A percentile compares a stretch with the other conserved stretches of the same genome.
phyloP scores from a whole-genome alignment of 306 rosid species.

The Castanea sativa region DNA sequence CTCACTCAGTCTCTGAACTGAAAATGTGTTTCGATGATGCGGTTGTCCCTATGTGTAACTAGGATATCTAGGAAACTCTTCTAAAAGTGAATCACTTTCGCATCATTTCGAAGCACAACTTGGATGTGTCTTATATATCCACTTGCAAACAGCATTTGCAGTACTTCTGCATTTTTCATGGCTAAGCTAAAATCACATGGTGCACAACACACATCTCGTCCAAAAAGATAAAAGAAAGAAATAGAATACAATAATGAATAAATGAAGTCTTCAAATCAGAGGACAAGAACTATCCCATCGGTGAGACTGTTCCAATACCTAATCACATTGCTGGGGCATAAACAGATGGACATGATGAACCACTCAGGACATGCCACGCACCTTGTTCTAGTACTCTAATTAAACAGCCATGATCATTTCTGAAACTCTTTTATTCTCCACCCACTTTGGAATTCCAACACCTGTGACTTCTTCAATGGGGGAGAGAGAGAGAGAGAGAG shows the following conservation, averaged over 20 bases:
- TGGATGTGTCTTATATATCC: too few species aligned
- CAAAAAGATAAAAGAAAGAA: background rate
- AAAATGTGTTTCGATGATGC: too few species aligned
- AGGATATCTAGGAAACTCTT: too few species aligned
- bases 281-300: conserved; percentile 30
- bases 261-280: background rate
- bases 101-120: too few species aligned
- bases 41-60: too few species aligned
- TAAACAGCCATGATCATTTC: background rate
- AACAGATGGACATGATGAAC: background rate
- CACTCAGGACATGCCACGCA: conserved; percentile 9
- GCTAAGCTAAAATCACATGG: background rate
- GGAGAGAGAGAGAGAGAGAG: background rate
- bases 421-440: conserved; percentile 5
- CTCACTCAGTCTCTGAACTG: too few species aligned
- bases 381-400: background rate
- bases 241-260: background rate
- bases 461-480: background rate
- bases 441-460: background rate
- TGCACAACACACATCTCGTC: background rate
- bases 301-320: conserved; percentile 26
- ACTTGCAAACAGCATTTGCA: too few species aligned
- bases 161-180: too few species aligned
- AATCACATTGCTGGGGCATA: conserved; percentile 14
- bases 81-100: too few species aligned